phyloP scores from a whole-genome alignment of 371 early-diverging fungal genomes.

The Cokeromyces recurvatus region DNA sequence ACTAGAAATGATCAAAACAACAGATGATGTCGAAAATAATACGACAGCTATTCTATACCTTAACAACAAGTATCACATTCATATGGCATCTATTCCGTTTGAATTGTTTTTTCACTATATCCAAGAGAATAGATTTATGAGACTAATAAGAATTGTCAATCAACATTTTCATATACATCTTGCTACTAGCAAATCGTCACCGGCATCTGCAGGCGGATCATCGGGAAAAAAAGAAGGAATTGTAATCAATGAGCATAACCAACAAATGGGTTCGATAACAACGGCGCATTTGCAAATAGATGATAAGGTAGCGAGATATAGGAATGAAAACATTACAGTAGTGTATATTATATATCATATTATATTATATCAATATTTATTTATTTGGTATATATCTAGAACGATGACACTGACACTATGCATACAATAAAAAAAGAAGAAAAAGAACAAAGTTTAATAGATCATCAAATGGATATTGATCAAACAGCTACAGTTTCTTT shows the following conservation, averaged over 20 bases:
- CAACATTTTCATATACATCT: constrained; percentile 85
- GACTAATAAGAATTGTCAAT: constrained; percentile 91
- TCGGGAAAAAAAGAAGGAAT: too few relatives aligned
- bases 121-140: constrained; percentile 86
- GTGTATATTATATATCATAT: too few relatives aligned
- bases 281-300: too few relatives aligned
- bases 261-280: too few relatives aligned
- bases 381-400: not conserved
- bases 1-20: constrained; percentile 61
- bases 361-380: too few relatives aligned
- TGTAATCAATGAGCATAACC: too few relatives aligned
- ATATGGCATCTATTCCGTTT: constrained; percentile 88
- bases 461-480: constrained; percentile 25
- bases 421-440: too few relatives aligned
- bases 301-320: too few relatives aligned
- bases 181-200: constrained; percentile 15
- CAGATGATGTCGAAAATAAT: constrained; percentile 80
- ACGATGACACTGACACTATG: too few relatives aligned
- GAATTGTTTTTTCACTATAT: constrained; percentile 92
- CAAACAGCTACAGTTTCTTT: constrained; percentile 59
- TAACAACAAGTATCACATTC: constrained; percentile 83
- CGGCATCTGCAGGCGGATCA: constrained; percentile 18
- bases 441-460: not conserved
- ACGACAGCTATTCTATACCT: constrained; percentile 77
- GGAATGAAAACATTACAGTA: too few relatives aligned